These are phyloP conservation scores for Nothophytophthora sp. DNA, from an alignment of 352 stramenopile genomes.

Conservation along the genomic window DNA sequence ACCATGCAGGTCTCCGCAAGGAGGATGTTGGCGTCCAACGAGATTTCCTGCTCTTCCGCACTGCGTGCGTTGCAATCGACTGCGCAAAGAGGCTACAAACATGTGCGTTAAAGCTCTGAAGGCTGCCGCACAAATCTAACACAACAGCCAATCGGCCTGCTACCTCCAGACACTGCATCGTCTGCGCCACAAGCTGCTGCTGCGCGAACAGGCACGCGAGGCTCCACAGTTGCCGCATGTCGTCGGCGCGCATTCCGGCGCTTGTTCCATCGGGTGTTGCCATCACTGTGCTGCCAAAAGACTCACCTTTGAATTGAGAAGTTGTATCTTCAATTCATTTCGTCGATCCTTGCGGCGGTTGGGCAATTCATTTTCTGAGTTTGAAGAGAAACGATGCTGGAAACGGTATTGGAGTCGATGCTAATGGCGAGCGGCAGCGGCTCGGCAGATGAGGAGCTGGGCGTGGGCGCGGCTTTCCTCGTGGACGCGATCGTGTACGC, in stretches of 20 bases:
- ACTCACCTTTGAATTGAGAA: no score
- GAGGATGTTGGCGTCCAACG: conserved; percentile 41
- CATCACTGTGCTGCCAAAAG: conserved; percentile 19
- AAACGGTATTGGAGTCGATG: conserved; percentile 11
- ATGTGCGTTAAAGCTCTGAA: no score
- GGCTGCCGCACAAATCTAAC: no score
- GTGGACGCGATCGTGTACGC: conserved; percentile 70
- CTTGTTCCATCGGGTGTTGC: conserved; percentile 1
- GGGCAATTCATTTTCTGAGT: conserved; percentile 5
- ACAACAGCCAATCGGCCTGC: not conserved
- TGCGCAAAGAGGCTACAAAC: conserved; percentile 36
- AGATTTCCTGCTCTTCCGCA: conserved; percentile 20
- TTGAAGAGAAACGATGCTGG: conserved; percentile 18
- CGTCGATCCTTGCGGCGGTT: no score
- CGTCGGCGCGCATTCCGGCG: conserved; percentile 19
- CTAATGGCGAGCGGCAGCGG: conserved; percentile 7
- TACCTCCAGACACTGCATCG: conserved; percentile 57
- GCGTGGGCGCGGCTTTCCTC: conserved; percentile 66
- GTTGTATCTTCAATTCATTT: no score
- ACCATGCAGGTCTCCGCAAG: conserved; percentile 62
- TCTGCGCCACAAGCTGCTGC: conserved; percentile 40
- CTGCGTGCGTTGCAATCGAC: conserved; percentile 14
- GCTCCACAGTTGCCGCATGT: conserved; percentile 61
- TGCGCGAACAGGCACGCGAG: conserved; percentile 49
- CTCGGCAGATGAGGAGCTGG: conserved; percentile 33